Percentiles rank a stretch among this genome's conserved stretches.
Evolutionary conservation across 352 stramenopile genomes (phyloP).

Genomic region (Albugo laibachii): DNA sequence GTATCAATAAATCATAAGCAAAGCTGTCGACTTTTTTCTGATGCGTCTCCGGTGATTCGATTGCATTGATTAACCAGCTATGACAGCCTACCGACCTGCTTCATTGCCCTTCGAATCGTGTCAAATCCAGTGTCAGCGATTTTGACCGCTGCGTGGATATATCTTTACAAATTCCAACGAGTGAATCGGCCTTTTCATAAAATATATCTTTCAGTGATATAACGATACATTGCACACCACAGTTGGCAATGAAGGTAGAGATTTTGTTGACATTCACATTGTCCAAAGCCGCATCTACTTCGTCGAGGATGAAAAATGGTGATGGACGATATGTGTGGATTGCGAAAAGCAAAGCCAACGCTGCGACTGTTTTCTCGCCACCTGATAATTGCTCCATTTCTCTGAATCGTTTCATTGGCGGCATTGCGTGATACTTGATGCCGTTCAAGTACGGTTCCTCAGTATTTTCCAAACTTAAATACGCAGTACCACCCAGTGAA

Average conservation of each 20-base stretch:
- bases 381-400: conserved; percentile 97
- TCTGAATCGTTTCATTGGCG: conserved; percentile 97
- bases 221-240: conserved; percentile 94
- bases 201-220: conserved; percentile 98
- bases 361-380: conserved; percentile 97
- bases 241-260: conserved; percentile 91
- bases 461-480: conserved; percentile 68
- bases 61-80: no score
- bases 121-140: conserved; percentile 68
- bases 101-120: conserved; percentile 20
- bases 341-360: conserved; percentile 96
- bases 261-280: conserved; percentile 99
- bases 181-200: conserved; percentile 85
- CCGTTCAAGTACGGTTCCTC: conserved; percentile 95
- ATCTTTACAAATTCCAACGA: conserved; percentile 86
- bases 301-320: conserved; percentile 99
- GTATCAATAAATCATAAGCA: no score
- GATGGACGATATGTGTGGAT: conserved; percentile 94
- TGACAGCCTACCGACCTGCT: not conserved
- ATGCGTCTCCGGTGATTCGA: no score
- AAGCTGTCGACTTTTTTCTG: no score
- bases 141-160: conserved; percentile 48
- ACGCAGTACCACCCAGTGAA: conserved; percentile 75
- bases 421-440: conserved; percentile 99
- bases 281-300: conserved; percentile 98